Evolutionary conservation across 208 protist species (phyloP).

Genomic region (Lotmaria passim): DNA sequence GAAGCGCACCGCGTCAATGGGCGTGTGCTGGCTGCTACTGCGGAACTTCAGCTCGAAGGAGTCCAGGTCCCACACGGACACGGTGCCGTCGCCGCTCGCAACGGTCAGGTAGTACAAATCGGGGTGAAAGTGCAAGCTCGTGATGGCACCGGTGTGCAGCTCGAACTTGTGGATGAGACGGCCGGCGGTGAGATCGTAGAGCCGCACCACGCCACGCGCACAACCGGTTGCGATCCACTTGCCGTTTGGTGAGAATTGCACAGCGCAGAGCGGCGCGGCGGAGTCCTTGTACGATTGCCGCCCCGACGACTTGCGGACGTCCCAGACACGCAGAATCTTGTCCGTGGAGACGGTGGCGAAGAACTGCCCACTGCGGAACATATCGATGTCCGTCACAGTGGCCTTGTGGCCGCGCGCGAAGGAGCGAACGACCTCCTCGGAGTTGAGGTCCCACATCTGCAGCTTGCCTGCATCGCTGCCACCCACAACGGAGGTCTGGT

Average conservation of each 20-base stretch:
- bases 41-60: slow-evolving; percentile 64
- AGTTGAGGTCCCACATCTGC: slow-evolving; percentile 71
- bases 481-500: slow-evolving; percentile 58
- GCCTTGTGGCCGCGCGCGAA: slow-evolving; percentile 70
- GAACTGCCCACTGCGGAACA: slow-evolving; percentile 68
- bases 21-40: slow-evolving; percentile 48
- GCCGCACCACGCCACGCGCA: slow-evolving; percentile 66
- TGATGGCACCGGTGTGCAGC: slow-evolving; percentile 72
- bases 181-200: slow-evolving; percentile 73
- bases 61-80: slow-evolving; percentile 79
- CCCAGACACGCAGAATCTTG: slow-evolving; percentile 84
- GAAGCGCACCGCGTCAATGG: slow-evolving; percentile 69
- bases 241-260: slow-evolving; percentile 77
- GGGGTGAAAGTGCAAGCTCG: slow-evolving; percentile 81
- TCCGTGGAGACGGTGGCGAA: slow-evolving; percentile 77
- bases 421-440: slow-evolving; percentile 57
- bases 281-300: slow-evolving; percentile 79
- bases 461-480: slow-evolving; percentile 68
- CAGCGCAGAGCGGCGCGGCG: slow-evolving; percentile 57
- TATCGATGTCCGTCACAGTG: slow-evolving; percentile 68
- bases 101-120: slow-evolving; percentile 74
- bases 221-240: slow-evolving; percentile 75
- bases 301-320: slow-evolving; percentile 75
- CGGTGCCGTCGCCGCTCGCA: slow-evolving; percentile 73
- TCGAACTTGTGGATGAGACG: slow-evolving; percentile 53